Conservation (phyloP, 176 grass and related monocot genomes). For the Avena atlantica region DNA sequence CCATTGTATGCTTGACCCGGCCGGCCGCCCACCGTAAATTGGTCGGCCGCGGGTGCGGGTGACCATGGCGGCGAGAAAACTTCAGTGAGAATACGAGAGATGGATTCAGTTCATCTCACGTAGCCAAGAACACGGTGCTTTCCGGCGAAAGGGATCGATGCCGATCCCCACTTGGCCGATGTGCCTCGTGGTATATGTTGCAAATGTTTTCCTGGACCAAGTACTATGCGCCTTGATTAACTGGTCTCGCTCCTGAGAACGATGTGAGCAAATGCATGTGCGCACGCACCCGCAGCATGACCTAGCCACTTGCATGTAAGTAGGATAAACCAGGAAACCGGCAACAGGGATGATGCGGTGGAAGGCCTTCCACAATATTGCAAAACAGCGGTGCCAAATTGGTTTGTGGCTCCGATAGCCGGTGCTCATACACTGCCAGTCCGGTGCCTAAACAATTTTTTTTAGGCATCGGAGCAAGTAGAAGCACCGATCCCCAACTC, state of each 20-base stretch:
- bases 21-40: conserved; percentile 14
- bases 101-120: conserved; percentile 1
- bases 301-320: not conserved
- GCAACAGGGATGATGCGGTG: not conserved
- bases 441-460: too few species aligned
- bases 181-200: not conserved
- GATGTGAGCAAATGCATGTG: not conserved
- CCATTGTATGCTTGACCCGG: not conserved
- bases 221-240: too few species aligned
- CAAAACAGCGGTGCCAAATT: too few species aligned
- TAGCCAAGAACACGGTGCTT: conserved; percentile 10
- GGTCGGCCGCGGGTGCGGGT: not conserved
- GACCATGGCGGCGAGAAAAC: not conserved
- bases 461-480: too few species aligned
- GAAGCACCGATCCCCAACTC: too few species aligned
- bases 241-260: not conserved
- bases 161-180: not conserved
- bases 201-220: not conserved
- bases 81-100: not conserved
- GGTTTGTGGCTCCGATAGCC: too few species aligned
- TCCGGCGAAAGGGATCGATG: conserved; percentile 11
- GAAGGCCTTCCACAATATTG: not conserved
- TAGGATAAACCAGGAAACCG: not conserved
- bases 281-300: too few species aligned
- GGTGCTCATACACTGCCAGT: too few species aligned